Base-by-base conservation (phyloP, 2,329 filamentous ascomycete species). In the Ophiobolus disseminans region DNA sequence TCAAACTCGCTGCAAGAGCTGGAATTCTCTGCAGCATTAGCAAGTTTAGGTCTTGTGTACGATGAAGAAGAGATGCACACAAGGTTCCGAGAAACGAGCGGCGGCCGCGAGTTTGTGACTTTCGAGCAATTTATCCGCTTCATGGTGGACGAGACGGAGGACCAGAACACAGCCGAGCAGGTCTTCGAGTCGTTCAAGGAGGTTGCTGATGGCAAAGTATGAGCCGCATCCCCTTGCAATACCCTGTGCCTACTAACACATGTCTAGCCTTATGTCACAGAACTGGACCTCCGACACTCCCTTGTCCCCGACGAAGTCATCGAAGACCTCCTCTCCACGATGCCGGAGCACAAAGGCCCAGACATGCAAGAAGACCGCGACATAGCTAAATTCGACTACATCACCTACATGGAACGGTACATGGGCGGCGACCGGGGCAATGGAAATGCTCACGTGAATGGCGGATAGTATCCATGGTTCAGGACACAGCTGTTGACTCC, bases 111-210 rank as follows among this genome's bases (percentile, higher is more conserved):
- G 73, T 84, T 88, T 58, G 94, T 99, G 41, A 94, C 90, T 4
- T 99, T 99, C 69, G 94, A 99, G 77, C 93, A 97, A 75, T 99
- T 99, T 70, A 99, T 99, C 72, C 87, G 90, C 30, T 99, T 99
- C 81, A 99, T 99, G 94, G 94, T 99, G 38, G 91, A 96, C 62
- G 94, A 97, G 40, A 99, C 94, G 10, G 94, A 99, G 75, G 94
- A 99, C 70, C 94, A 99, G 76, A 97, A 99, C 73, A 97, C 92
- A 3, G 94, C 94, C 10, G 94, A 97, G 75, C 94, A 99, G 74
- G 94, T 99, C 4, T 97, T 94, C 79, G 93, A 99, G 76, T 95
- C 89, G 57, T 99, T 99, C 84, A 86, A 87, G 48, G 94, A 99
- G 75, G 94, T 99, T 36, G 94, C 94, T 14, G 94, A 99, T 77